A percentile compares a stretch with the other conserved stretches of the same genome.
Conservation (phyloP, 2,329 filamentous ascomycete genomes). For the Trichoderma polysporum region DNA sequence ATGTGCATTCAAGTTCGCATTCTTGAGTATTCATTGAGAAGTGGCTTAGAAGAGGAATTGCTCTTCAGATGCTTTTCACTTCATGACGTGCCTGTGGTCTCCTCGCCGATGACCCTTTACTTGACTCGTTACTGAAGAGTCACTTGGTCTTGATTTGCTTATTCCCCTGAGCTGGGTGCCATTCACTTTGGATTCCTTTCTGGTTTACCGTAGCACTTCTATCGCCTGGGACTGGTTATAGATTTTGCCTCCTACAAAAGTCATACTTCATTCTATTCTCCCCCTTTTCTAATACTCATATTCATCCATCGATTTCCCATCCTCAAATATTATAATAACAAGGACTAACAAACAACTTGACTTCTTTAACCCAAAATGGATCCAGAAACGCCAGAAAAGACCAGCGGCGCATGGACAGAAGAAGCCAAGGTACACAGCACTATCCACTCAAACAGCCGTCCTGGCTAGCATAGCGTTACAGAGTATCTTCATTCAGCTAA, state of each 20-base stretch:
- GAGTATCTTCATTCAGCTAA: neutral
- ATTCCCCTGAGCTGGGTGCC: neutral
- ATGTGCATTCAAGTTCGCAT: neutral
- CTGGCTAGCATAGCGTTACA: neutral
- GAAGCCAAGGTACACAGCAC: constrained; percentile 34
- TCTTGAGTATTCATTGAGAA: neutral
- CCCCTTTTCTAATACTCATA: neutral
- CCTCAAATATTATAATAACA: too few species aligned
- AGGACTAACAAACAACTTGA: too few species aligned
- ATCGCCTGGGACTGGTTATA: neutral
- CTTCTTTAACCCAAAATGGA: constrained; percentile 26
- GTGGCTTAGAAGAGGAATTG: neutral
- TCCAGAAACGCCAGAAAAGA: constrained; percentile 26
- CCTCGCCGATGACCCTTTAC: neutral
- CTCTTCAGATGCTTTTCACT: neutral
- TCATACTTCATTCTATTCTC: neutral
- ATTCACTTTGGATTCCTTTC: neutral
- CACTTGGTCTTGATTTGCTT: neutral
- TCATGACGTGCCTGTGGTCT: neutral
- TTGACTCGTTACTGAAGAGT: neutral
- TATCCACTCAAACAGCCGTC: neutral
- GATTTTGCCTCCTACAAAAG: neutral
- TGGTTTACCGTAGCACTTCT: neutral
- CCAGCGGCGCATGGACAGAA: constrained; percentile 37
- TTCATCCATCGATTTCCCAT: too few species aligned